These are phyloP conservation scores for Tetratostichococcus sp. DNA, from an alignment of 139 green algal genomes.

Conservation along the genomic window DNA sequence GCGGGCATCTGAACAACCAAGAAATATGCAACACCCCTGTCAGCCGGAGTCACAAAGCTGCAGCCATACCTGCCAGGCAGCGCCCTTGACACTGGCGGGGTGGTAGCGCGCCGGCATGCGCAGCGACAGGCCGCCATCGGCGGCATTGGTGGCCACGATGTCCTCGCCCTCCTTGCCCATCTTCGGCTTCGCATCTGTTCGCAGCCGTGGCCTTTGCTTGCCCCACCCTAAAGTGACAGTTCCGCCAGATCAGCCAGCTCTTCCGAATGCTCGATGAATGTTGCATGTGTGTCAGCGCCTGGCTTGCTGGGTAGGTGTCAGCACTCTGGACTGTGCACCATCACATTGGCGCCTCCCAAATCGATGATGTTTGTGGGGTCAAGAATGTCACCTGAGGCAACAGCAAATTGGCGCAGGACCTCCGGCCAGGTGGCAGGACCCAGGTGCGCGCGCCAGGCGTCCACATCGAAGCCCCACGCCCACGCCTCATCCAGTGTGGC, in stretches of 20 bases:
- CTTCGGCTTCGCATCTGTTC: conserved; percentile 33
- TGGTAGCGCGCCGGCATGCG: conserved; percentile 59
- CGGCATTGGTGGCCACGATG: conserved; percentile 31
- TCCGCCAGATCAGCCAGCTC: too few relatives aligned
- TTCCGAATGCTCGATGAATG: too few relatives aligned
- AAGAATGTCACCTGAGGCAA: conserved; percentile 29
- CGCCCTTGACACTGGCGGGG: conserved; percentile 74
- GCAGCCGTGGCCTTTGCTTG: conserved; percentile 17
- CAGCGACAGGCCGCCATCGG: conserved; percentile 46
- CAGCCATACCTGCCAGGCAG: conserved; percentile 65
- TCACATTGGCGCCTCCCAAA: too few relatives aligned
- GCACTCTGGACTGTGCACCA: too few relatives aligned
- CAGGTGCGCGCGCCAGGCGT: conserved; percentile 86
- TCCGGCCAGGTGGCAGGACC: conserved; percentile 87
- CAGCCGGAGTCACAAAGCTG: too few relatives aligned
- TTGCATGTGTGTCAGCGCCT: neutral
- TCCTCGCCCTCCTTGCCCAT: conserved; percentile 70
- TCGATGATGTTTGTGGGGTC: too few relatives aligned
- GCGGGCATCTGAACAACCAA: too few relatives aligned
- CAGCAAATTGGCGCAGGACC: conserved; percentile 69
- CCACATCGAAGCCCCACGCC: conserved; percentile 90
- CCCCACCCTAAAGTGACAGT: conserved; percentile 9
- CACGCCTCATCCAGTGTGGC: conserved; percentile 76
- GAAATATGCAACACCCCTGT: neutral
- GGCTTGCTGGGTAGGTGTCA: too few relatives aligned